Evolutionary conservation across 768 basidiomycete genomes (phyloP), one percentile per base, ranked within the genome.

Genomic region (Hemileccinum impolitum): DNA sequence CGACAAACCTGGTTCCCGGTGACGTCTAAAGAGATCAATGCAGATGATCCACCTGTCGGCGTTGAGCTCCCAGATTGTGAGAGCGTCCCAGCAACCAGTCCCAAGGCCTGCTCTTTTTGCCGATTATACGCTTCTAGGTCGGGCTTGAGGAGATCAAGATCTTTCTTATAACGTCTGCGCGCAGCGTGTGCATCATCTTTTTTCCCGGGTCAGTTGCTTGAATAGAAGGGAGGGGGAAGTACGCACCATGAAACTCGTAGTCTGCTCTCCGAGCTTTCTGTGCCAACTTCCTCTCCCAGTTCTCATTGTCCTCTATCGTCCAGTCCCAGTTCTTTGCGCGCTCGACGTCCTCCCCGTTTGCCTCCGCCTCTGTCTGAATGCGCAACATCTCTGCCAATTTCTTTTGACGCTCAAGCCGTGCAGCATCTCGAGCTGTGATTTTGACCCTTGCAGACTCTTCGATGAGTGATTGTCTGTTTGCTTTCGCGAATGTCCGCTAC

Each of bases 281-380:
- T 21, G 83, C 85, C 57, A 80, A 67, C 66, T 94, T 92, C 42
- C 64, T 64, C 38, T 62, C 61, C 61, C 61, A 62, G 17, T 64
- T 64, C 30, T 64, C 61, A 14, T 64, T 64, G 28, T 62, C 61
- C n/a, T 62, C 61, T 45, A 62, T 62, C 13, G 61, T 62, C 61
- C 61, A 62, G n/a, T 96, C 94, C 96, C 96, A 99, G 48, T 83
- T 76, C 53, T 98, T 97, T 92, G 49, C 96, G 83, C 23, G 89
- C 89, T 74, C 89, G 94, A 91, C 74, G 63, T 97, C 94, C 65
- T 93, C 91, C n/a, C 94, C 95, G 0, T 80, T 75, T 45, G 92
- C 94, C 67, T 90, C 88, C 2, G 93, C 93, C 54, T 94, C 90
- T 3, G 87, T 84, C 69, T 94, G 93, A 50, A 81, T 70, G 17